phyloP scores from a whole-genome alignment of 1,139 yeast genomes.

The Saccharomyces hybrid region DNA sequence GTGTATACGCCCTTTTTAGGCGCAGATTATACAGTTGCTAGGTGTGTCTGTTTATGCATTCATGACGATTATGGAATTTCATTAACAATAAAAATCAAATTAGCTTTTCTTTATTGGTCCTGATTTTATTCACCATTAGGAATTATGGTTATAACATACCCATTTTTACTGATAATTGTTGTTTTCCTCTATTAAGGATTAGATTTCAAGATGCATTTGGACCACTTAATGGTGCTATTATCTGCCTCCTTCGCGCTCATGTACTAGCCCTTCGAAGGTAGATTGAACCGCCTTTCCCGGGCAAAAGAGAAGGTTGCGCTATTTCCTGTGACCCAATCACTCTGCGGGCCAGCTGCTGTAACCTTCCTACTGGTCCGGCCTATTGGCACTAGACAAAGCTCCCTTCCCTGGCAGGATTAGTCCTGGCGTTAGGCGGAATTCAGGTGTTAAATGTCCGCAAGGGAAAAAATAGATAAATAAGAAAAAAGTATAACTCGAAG shows the following conservation, averaged over 20 bases:
- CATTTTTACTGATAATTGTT: conserved; percentile 25
- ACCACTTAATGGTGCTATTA: not conserved
- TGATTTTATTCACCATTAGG: not conserved
- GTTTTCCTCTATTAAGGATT: conserved; percentile 4
- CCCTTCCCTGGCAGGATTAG: not conserved
- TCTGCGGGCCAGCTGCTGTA: not conserved
- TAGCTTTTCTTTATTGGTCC: not conserved
- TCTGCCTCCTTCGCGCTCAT: not conserved
- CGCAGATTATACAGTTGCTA: not conserved
- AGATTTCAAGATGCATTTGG: not conserved
- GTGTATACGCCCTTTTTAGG: not conserved
- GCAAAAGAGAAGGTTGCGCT: not conserved
- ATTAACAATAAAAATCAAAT: not conserved
- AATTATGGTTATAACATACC: conserved; percentile 17
- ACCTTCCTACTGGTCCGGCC: not conserved
- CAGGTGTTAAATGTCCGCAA: not conserved
- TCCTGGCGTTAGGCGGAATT: not conserved
- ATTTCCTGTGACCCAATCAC: not conserved
- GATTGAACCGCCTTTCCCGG: not conserved
- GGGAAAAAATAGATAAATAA: not conserved
- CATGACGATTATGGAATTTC: not conserved
- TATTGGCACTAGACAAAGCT: not conserved
- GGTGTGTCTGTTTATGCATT: not conserved
- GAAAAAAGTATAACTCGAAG: not conserved
- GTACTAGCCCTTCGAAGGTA: not conserved